Evolutionary conservation across 2,329 filamentous ascomycete genomes (phyloP), one percentile per base, ranked within the genome.

Genomic region (Pseudopithomyces maydicus): DNA sequence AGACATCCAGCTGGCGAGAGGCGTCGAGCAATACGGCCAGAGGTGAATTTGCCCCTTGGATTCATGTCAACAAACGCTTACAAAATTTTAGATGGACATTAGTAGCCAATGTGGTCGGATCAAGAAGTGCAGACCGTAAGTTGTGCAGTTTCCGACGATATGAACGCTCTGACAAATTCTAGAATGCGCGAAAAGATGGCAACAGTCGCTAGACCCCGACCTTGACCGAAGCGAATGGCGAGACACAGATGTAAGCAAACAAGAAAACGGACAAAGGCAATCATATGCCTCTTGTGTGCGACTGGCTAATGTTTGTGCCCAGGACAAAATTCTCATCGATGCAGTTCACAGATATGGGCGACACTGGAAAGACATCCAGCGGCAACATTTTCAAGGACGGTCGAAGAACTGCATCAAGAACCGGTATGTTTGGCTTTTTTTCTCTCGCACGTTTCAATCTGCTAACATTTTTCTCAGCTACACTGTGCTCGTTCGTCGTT

Each of bases 141-240:
- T 69, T 45, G 44, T 14, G 10, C 22, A 14, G 56, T 58, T 46
- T 15, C 38, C 15, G 8, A 12, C n/a, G 35, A 1, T 12, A 10
- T 19, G 15, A 26, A 41, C 22, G 14, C 19, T 33, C 59, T 60
- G 6, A 59, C 55, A n/a, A 17, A 56, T n/a, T 7, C n/a, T 35
- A 80, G 78, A 81, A 66, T 80, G 79, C 58, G 77, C 79, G n/a
- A 80, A 81, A 59, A 69, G 79, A 42, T 81, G 79, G 79, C 77
- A 79, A 43, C 77, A 78, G 26, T 77, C 73, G 8, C 72, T 80
- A 1, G 76, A 79, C 57, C 79, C 79, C 3, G 69, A 72, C 19
- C 64, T 81, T 48, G 70, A 78, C 55, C 74, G 71, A 33, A 76
- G 71, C 45, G 72, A 76, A 54, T 78, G 76, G 75, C 67, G 64